Percentiles rank a stretch among this genome's conserved stretches.
phyloP scores from a whole-genome alignment of 1,284 basidiomycete species.

The Tilletia walkeri region DNA sequence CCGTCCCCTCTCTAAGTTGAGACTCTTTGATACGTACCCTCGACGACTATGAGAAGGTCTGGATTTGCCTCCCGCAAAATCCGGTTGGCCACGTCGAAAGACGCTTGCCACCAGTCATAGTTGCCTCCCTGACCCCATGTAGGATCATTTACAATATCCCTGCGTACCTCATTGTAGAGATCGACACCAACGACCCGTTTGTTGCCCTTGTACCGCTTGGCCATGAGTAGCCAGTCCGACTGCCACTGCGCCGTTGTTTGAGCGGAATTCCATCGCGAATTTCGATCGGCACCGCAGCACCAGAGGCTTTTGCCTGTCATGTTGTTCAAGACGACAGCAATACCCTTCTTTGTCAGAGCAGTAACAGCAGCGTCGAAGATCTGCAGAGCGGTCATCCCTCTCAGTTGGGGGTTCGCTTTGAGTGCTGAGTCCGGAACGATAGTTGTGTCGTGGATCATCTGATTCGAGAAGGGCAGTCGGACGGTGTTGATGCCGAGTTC shows the following conservation, averaged over 20 bases:
- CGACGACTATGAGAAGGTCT: conserved; percentile 25
- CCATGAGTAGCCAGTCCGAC: conserved; percentile 23
- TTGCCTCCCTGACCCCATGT: conserved; percentile 20
- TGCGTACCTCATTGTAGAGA: conserved; percentile 25
- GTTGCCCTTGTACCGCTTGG: conserved; percentile 21
- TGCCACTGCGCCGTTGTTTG: conserved; percentile 21
- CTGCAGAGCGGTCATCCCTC: conserved; percentile 23
- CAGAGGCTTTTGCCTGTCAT: conserved; percentile 23
- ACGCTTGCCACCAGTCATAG: conserved; percentile 24
- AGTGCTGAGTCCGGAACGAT: conserved; percentile 20
- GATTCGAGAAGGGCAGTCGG: conserved; percentile 25
- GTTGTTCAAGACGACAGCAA: conserved; percentile 30
- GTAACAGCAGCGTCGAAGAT: conserved; percentile 22
- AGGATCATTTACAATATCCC: conserved; percentile 21
- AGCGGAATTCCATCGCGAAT: conserved; percentile 24
- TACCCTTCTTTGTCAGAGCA: conserved; percentile 21
- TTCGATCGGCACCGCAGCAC: conserved; percentile 27
- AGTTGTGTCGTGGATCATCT: conserved; percentile 24
- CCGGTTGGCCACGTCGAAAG: conserved; percentile 16
- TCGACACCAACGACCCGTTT: conserved; percentile 25
- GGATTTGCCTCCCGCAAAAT: conserved; percentile 24
- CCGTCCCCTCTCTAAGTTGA: background rate
- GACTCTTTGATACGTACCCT: conserved; percentile 16
- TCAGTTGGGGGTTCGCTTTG: conserved; percentile 24
- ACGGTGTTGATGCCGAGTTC: conserved; percentile 24